phyloP scores from a whole-genome alignment of 495 filamentous ascomycete genomes.

The Chaetomidium leptoderma region DNA sequence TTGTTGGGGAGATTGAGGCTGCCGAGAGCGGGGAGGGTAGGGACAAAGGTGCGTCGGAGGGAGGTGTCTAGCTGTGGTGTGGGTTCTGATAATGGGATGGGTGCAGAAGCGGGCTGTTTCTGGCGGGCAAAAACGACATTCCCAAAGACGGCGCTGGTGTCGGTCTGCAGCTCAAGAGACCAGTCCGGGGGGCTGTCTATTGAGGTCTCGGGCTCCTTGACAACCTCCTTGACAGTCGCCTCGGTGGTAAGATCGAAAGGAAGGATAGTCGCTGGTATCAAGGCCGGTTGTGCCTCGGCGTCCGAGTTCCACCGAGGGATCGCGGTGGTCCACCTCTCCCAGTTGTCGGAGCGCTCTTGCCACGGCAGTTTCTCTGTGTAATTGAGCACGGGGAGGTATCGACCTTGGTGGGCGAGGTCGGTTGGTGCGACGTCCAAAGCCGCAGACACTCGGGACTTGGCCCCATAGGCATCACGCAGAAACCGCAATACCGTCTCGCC shows the following conservation, averaged over 20 bases:
- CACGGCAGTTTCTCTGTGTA: slow-evolving; percentile 37
- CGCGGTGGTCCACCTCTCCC: slow-evolving; percentile 36
- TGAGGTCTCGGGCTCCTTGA: neutral
- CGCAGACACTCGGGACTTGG: slow-evolving; percentile 22
- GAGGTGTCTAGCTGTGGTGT: slow-evolving; percentile 3
- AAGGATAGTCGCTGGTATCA: slow-evolving; percentile 18
- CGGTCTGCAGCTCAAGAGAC: slow-evolving; percentile 24
- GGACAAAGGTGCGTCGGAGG: slow-evolving; percentile 26
- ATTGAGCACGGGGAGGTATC: slow-evolving; percentile 27
- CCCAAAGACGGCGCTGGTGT: slow-evolving; percentile 41
- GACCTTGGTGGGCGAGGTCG: slow-evolving; percentile 7
- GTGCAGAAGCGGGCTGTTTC: slow-evolving; percentile 12
- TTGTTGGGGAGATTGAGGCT: slow-evolving; percentile 22
- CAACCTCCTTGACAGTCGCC: neutral
- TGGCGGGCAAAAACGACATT: slow-evolving; percentile 35
- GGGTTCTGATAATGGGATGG: slow-evolving; percentile 22
- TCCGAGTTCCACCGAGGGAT: neutral
- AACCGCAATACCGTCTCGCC: slow-evolving; percentile 43
- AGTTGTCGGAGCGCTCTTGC: slow-evolving; percentile 39
- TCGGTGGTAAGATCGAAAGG: slow-evolving; percentile 12
- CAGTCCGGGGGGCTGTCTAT: slow-evolving; percentile 20
- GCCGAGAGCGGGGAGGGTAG: slow-evolving; percentile 22
- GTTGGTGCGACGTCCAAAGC: slow-evolving; percentile 14
- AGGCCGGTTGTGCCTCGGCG: neutral
- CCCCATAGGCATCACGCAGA: slow-evolving; percentile 35